A percentile compares a stretch with the other conserved stretches of the same genome.
Conservation (phyloP, 139 green algal species). For the Pleodorina starrii region DNA sequence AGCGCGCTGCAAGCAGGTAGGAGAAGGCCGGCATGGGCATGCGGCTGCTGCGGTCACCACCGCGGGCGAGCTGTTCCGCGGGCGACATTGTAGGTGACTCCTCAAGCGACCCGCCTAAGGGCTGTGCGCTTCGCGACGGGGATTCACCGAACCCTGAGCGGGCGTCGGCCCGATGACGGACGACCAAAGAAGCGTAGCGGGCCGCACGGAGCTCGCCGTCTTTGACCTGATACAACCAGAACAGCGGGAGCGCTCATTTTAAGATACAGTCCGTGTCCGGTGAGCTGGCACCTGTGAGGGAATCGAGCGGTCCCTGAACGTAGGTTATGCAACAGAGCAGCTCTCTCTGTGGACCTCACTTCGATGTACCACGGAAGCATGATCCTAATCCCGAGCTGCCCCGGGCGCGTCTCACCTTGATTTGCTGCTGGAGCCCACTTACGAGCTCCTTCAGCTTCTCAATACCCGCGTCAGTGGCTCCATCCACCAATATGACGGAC, state of each 20-base stretch:
- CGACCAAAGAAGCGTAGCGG: not conserved
- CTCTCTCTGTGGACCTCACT: too few relatives aligned
- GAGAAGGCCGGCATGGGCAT: not conserved
- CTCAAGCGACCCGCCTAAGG: too few relatives aligned
- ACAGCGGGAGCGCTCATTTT: not conserved
- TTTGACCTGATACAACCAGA: slow-evolving; percentile 4
- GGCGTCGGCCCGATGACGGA: not conserved
- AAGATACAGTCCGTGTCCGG: not conserved
- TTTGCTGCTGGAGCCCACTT: not conserved
- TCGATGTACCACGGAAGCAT: too few relatives aligned
- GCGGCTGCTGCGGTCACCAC: not conserved
- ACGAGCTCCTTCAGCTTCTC: slow-evolving; percentile 13
- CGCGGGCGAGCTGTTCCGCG: not conserved
- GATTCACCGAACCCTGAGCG: not conserved
- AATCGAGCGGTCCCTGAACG: too few relatives aligned
- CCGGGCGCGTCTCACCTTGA: too few relatives aligned
- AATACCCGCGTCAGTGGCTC: not conserved
- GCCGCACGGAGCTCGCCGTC: not conserved
- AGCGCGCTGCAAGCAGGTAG: not conserved
- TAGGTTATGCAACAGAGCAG: too few relatives aligned
- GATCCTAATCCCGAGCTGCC: too few relatives aligned
- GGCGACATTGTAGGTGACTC: too few relatives aligned
- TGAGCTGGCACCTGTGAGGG: too few relatives aligned
- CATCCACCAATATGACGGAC: not conserved
- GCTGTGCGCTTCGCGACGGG: not conserved